A percentile compares a stretch with the other conserved stretches of the same genome.
These are phyloP conservation scores for Dactylonectria macrodidyma DNA, from an alignment of 2,329 filamentous ascomycete species.

Conservation along the genomic window DNA sequence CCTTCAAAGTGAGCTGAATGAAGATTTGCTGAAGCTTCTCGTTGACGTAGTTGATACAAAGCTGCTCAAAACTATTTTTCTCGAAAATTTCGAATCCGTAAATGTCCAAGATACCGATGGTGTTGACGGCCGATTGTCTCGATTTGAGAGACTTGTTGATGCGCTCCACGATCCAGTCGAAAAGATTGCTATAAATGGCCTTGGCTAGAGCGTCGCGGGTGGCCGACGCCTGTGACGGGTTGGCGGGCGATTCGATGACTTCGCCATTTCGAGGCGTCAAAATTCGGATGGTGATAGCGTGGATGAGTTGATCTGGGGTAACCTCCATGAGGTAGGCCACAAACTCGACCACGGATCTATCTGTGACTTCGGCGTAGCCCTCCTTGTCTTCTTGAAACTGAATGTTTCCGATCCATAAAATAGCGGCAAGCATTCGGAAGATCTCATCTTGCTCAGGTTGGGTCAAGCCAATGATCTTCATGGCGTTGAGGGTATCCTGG, in stretches of 20 bases:
- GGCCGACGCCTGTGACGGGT: slow-evolving; percentile 86
- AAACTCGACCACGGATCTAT: slow-evolving; percentile 94
- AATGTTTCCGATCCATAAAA: slow-evolving; percentile 96
- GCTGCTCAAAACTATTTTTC: slow-evolving; percentile 98
- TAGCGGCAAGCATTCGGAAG: slow-evolving; percentile 92
- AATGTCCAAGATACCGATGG: slow-evolving; percentile 97
- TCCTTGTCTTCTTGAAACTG: slow-evolving; percentile 91
- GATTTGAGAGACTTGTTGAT: slow-evolving; percentile 92
- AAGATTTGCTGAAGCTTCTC: slow-evolving; percentile 99
- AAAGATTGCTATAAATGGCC: slow-evolving; percentile 97
- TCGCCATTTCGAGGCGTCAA: slow-evolving; percentile 79
- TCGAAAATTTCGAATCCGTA: slow-evolving; percentile 99
- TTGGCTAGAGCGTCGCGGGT: slow-evolving; percentile 94
- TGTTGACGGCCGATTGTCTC: slow-evolving; percentile 81
- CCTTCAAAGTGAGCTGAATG: slow-evolving; percentile 95
- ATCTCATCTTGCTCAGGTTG: slow-evolving; percentile 95
- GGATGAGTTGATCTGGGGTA: slow-evolving; percentile 82
- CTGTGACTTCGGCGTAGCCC: slow-evolving; percentile 88
- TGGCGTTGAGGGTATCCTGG: slow-evolving; percentile 90
- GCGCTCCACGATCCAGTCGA: slow-evolving; percentile 97
- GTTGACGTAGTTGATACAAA: slow-evolving; percentile 99
- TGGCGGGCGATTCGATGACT: slow-evolving; percentile 83
- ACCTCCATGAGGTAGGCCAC: slow-evolving; percentile 95
- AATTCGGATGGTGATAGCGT: slow-evolving; percentile 90
- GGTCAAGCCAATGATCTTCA: slow-evolving; percentile 91